Evolutionary conservation across 305 asterid genomes (phyloP), one percentile per base, ranked within the genome.

Genomic region (Solanum hybrid): DNA sequence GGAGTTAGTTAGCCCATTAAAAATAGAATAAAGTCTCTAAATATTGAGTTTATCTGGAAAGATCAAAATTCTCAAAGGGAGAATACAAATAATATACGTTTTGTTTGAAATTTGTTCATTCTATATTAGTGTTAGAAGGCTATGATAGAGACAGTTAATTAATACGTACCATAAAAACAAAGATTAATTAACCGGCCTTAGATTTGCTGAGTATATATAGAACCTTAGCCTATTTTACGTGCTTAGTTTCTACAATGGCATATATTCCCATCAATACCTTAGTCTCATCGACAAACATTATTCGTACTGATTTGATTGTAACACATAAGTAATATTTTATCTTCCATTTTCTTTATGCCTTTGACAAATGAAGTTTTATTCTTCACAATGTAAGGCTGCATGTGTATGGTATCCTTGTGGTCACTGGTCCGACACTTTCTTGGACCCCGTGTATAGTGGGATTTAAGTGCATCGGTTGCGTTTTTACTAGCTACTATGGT

Each of bases 181-280:
- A 82, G 37, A 26, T 33, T 16, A 33, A 31, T 6, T 57, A 57
- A 0, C 67, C 1, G 4, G 26, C 11, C 71, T 61, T 22, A 61
- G 71, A 20, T 61, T 0, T 61, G 71, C 26, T 61, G 11, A 8
- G 24, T 20, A 61, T 61, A 20, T 61, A 83, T 67, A 34, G 89
- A 69, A 87, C 39, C 77, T 69, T 67, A n/a, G 82, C 34, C 73
- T 18, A 24, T 46, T 33, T 29, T 39, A 80, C 46, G 20, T 40
- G 28, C 75, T 71, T 57, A 40, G 9, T 42, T 39, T 67, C 86
- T 34, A 36, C 69, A n/a, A 73, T 29, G 73, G 89, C 67, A 88
- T 75, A 88, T 88, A 88, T 88, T 88, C 89, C 71, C 34, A 39
- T 28, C n/a, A 88, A 74, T 75, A 42, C 28, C 36, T 69, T 11